Base-by-base conservation (phyloP, 2,329 filamentous ascomycete species). In the Fusarium tuaranense region DNA sequence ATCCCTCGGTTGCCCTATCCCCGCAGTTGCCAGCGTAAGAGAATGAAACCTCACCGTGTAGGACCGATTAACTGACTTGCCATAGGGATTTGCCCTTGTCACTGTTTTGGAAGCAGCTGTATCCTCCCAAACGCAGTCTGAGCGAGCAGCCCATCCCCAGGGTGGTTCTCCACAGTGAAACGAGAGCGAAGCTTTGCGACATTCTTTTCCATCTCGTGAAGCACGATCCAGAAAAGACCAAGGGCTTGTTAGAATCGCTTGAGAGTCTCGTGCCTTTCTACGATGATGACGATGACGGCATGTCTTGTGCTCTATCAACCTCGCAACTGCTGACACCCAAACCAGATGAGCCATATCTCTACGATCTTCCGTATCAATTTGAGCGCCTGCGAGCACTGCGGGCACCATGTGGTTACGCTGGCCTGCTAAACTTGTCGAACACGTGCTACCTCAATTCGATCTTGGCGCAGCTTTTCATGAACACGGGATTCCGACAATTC, bases 381-480 rank as follows among this genome's bases (percentile, higher is more conserved):
- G 93, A 96, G 61, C 88, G 92, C 38, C 83, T 83, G 44, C 92
- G 90, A 78, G 89, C 91, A 18, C 88, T 97, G n/a, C 91, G 95
- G 71, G 91, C 94, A 2, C 84, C 90, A 1, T 93, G 93, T 72
- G 95, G 95, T 22, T 97, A 97, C 80, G 91, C 93, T n/a, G 97
- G 97, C 1, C 84, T 99, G n/a, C 89, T 89, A 67, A 99, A 99
- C 78, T 88, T 98, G 18, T 97, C 95, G 12, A 98, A 98, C 80
- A 98, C 97, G 1, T 99, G 97, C 83, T 99, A 99, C 81, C 89
- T 98, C 80, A 99, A 99, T 81, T 98, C 97, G 0, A 86, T 99
- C 1, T 88, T 98, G 70, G 96, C 95, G 0, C 97, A 99, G 80
- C 89, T 99, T 0, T 99, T 96, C 86, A 98, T 98, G 95, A 98